Base-by-base conservation (phyloP, 306 rosid genomes). In the Betula pendula region DNA sequence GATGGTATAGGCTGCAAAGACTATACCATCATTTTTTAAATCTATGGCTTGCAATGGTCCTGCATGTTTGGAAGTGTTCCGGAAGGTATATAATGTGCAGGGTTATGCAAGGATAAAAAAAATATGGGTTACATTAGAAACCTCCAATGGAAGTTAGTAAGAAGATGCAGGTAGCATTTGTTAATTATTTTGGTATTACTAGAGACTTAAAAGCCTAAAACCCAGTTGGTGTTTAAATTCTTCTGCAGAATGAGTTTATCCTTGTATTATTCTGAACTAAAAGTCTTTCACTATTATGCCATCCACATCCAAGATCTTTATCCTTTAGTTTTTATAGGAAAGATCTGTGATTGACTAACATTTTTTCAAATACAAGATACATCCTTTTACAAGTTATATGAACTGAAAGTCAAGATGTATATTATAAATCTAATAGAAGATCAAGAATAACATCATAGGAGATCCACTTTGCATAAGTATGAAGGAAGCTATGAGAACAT, bases 341-440 rank as follows among this genome's bases (percentile, higher is more conserved):
- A 0, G 42, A 52, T 71, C 49, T 55, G 40, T 40, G 33, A 69
- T 75, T 70, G 69, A 60, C 25, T 62, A 29, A 55, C 66, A 72
- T 73, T 29, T 24, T 53, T 74, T 53, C 38, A 22, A 71, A 15
- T 72, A 70, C 60, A 55, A 10, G 25, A 66, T 71, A 72, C 20
- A 3, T 63, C 50, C 59, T 45, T 45, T 45, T 10, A 68, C 38
- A 40, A 48, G 15, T 48, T 8, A 38, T 38, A 5, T 38, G 42
- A 38, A 38, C 42, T 6, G 42, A 38, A 38, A 38, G 42, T 38
- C 42, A 38, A 38, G 42, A 5, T 38, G 42, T 38, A 38, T 5
- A 38, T 38, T 38, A 38, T 38, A 38, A 38, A 38, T 38, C 42
- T 38, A 7, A 38, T 38, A 38, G 42, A 38, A 38, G 42, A 38